A percentile compares a stretch with the other conserved stretches of the same genome.
These are phyloP conservation scores for Citrus sinensis DNA, from an alignment of 345 rosid species.

Conservation along the genomic window DNA sequence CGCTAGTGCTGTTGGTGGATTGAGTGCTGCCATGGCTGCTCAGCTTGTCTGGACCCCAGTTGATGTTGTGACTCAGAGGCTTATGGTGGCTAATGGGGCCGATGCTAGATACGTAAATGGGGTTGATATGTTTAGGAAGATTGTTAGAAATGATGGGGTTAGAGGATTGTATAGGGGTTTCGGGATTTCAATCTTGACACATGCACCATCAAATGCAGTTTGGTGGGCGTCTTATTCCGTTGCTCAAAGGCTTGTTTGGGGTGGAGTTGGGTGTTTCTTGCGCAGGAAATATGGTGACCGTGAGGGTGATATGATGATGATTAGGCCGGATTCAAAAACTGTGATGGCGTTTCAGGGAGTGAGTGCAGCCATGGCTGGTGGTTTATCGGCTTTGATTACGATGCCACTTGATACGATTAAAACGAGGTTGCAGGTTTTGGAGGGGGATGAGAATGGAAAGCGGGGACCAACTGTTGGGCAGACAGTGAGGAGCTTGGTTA, in stretches of 20 bases:
- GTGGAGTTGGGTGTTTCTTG: constrained; percentile 48
- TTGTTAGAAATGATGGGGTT: constrained; percentile 52
- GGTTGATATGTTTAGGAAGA: constrained; percentile 70
- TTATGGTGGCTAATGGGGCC: constrained; percentile 62
- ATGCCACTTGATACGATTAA: constrained; percentile 95
- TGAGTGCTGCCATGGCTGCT: constrained; percentile 90
- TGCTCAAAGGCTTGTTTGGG: constrained; percentile 60
- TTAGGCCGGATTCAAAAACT: constrained; percentile 64
- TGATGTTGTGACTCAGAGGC: constrained; percentile 91
- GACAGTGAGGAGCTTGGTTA: constrained; percentile 70
- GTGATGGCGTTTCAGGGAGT: constrained; percentile 89
- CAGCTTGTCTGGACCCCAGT: constrained; percentile 96
- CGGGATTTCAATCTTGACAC: constrained; percentile 78
- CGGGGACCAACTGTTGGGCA: constrained; percentile 71
- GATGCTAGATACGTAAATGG: constrained; percentile 69
- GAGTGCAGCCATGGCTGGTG: constrained; percentile 95
- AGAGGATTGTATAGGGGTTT: constrained; percentile 86
- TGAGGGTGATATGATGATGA: constrained; percentile 12
- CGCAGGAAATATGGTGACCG: constrained; percentile 41
- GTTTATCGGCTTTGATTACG: constrained; percentile 84
- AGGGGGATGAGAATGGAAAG: constrained; percentile 66
- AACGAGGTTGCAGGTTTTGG: constrained; percentile 87
- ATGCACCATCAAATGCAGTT: constrained; percentile 81
- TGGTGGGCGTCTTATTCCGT: constrained; percentile 93
- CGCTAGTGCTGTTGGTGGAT: constrained; percentile 80